Base-by-base conservation (phyloP, 495 filamentous ascomycete species). In the Evernia prunastri region DNA sequence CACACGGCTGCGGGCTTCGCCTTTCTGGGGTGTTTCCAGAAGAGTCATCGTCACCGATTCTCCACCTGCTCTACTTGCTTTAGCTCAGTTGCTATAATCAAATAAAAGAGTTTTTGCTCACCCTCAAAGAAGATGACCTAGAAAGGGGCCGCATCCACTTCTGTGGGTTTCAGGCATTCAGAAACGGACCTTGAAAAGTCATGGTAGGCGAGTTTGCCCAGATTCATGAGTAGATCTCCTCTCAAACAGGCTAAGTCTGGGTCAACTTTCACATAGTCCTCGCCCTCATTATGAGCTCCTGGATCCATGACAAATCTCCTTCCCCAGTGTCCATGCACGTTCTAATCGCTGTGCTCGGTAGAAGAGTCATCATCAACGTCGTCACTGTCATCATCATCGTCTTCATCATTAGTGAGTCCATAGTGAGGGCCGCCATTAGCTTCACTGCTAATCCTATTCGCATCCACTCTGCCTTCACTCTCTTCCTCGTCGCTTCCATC, bases 401-500 rank as follows among this genome's bases (percentile, higher is more conserved):
- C 29, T 18, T 43, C 37, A 5, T n/a, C 18, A 12, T 60, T 27
- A 43, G 20, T 25, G 33, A n/a, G 25, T 60, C 23, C 39, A n/a
- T 29, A 25, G 17, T 33, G 4, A 49, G 42, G 15, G 33, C 12
- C 29, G 49, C 36, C 42, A 60, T 49, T n/a, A 47, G 42, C 39
- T 31, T 62, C 60, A 31, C 40, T 56, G 20, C 71, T 74, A 17
- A 69, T 70, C 36, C 70, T 70, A 17, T 68, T 71, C 54, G 69
- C 67, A 15, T 61, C 54, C 33, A 47, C 59, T 23, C 58, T 49
- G 40, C 42, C 64, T 47, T 65, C 60, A 43, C 60, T 47, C 1
- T 72, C 74, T 10, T 76, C 73, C 11, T 76, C 73, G 0, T 79
- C 77, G 9, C 77, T 75, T 10, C 75, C 75, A 27, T 78, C 76